Conservation (phyloP, 805 yeast species). For the Ogataea trehaloabstinens region DNA sequence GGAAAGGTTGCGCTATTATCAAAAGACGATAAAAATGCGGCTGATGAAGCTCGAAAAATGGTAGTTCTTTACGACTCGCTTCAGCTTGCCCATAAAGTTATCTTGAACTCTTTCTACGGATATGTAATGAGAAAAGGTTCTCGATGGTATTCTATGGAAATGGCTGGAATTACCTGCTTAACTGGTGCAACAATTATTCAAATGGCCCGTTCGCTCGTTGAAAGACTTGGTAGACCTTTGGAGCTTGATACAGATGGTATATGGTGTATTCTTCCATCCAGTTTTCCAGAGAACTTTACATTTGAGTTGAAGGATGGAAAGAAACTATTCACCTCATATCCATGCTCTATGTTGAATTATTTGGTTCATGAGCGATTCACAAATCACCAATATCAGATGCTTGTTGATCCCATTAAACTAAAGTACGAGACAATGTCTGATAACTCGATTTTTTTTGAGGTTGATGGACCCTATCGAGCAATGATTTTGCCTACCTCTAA, state of each 20-base stretch:
- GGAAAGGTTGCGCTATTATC: constrained; percentile 62
- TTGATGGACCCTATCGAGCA: constrained; percentile 97
- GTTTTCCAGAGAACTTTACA: constrained; percentile 87
- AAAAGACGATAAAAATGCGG: constrained; percentile 52
- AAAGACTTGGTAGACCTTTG: constrained; percentile 89
- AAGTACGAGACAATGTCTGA: constrained; percentile 79
- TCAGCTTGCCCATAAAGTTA: constrained; percentile 95
- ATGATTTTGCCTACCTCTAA: constrained; percentile 96
- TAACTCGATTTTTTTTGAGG: constrained; percentile 94
- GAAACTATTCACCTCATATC: constrained; percentile 75
- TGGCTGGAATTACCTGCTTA: constrained; percentile 98
- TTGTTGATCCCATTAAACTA: constrained; percentile 65
- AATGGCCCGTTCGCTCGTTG: constrained; percentile 91
- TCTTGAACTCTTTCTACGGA: constrained; percentile 94
- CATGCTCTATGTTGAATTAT: constrained; percentile 94
- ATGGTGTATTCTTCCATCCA: constrained; percentile 94
- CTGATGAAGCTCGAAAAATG: constrained; percentile 93
- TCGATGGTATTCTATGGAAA: constrained; percentile 98
- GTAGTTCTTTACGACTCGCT: constrained; percentile 90
- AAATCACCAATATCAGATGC: constrained; percentile 89
- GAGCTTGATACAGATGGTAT: constrained; percentile 99
- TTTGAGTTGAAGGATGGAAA: constrained; percentile 77
- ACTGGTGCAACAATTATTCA: constrained; percentile 98
- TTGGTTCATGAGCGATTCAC: constrained; percentile 89
- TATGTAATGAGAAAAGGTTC: constrained; percentile 99